Conservation (phyloP, 2,329 filamentous ascomycete species). For the Colletotrichum lupini region DNA sequence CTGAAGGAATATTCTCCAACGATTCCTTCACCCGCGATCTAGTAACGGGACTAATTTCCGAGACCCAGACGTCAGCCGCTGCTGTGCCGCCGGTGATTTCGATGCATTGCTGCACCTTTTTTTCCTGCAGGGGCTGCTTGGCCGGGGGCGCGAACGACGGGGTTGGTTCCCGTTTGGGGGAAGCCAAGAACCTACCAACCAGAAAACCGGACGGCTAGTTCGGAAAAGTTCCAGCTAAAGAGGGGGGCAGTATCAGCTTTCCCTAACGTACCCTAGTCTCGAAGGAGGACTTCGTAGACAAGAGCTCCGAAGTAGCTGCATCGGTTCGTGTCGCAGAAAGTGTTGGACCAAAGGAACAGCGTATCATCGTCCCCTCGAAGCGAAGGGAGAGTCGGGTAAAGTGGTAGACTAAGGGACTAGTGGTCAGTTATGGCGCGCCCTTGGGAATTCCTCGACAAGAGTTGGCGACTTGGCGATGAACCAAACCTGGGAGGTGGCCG, state of each 20-base stretch:
- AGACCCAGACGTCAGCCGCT: background rate
- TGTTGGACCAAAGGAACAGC: background rate
- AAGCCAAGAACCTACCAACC: constrained; percentile 17
- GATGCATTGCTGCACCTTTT: background rate
- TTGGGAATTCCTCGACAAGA: background rate
- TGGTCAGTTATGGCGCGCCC: background rate
- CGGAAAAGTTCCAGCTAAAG: background rate
- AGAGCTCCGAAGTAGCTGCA: background rate
- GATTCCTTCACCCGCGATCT: background rate
- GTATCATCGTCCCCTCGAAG: constrained; percentile 17
- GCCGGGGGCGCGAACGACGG: constrained; percentile 13
- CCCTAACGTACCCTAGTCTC: background rate
- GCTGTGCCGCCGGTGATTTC: constrained; percentile 26
- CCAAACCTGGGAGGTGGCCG: background rate
- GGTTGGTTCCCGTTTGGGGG: constrained; percentile 15
- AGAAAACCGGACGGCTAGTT: background rate
- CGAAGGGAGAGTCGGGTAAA: constrained; percentile 10
- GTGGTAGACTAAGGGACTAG: background rate
- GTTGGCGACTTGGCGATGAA: background rate
- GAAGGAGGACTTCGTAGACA: background rate
- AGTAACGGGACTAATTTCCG: constrained; percentile 24
- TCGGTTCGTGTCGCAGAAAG: background rate
- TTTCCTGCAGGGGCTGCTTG: constrained; percentile 28
- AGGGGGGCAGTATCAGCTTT: background rate
- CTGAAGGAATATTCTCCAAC: constrained; percentile 10